phyloP scores from a whole-genome alignment of 306 rosid species.

The Sechiopsis laciniata region DNA sequence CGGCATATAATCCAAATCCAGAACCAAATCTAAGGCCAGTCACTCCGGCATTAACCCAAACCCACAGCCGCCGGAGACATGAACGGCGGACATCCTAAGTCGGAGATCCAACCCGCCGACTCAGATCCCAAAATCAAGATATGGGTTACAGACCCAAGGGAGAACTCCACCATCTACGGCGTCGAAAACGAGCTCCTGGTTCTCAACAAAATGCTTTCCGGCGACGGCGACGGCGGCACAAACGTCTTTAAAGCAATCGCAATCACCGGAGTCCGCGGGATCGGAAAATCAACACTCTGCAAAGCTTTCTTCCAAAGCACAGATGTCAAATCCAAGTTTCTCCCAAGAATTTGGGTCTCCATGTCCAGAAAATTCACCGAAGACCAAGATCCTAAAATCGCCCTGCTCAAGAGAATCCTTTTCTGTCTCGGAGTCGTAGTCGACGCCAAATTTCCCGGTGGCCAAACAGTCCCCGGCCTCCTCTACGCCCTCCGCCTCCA shows the following conservation, averaged over 20 bases:
- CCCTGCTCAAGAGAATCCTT: constrained; percentile 9
- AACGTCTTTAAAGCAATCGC: constrained; percentile 26
- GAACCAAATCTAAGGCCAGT: not conserved
- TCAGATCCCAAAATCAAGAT: not conserved
- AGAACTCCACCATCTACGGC: constrained; percentile 13
- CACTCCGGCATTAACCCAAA: not conserved
- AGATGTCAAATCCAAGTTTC: not conserved
- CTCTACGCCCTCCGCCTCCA: constrained; percentile 26
- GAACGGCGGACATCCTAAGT: not conserved
- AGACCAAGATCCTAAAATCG: not conserved
- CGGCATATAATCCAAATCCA: not conserved
- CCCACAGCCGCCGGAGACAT: not conserved
- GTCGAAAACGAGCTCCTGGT: constrained; percentile 21
- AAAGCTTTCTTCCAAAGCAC: not conserved
- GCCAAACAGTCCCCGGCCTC: not conserved
- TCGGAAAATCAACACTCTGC: constrained; percentile 28
- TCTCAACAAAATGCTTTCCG: constrained; percentile 16
- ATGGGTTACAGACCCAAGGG: not conserved
- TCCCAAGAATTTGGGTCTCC: constrained; percentile 28
- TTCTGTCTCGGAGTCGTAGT: constrained; percentile 23
- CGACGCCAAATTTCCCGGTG: not conserved
- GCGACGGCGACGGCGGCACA: not conserved
- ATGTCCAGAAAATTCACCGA: not conserved
- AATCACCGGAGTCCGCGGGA: constrained; percentile 24
- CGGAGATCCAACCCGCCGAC: not conserved